phyloP scores from a whole-genome alignment of 306 rosid genomes.

The Rubus parviflorus region DNA sequence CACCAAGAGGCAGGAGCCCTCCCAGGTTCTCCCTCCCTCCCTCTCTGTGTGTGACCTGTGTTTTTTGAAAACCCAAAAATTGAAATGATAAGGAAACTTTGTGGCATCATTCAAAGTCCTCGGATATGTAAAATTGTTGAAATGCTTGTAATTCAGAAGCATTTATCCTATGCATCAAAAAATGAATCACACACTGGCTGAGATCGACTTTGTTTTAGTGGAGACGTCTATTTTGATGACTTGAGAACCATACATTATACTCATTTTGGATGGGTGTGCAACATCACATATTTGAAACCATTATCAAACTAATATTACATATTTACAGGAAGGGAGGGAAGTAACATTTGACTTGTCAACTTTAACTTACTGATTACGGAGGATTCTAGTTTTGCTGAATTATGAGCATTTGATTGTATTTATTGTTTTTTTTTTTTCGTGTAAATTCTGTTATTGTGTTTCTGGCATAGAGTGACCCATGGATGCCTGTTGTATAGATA shows the following conservation, averaged over 20 bases:
- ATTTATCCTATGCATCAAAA: background rate
- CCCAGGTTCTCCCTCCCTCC: conserved; percentile 56
- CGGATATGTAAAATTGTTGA: background rate
- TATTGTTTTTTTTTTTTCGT: background rate
- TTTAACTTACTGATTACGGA: background rate
- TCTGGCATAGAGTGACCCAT: background rate
- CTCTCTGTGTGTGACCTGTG: no score
- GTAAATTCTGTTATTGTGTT: conserved; percentile 3
- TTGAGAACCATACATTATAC: background rate
- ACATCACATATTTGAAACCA: no score
- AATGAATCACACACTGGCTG: background rate
- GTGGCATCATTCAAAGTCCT: background rate
- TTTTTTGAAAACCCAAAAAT: no score
- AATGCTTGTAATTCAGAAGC: background rate
- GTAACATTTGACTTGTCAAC: background rate
- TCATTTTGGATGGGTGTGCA: background rate
- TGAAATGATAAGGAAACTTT: background rate
- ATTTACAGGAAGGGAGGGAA: background rate
- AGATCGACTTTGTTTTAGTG: background rate
- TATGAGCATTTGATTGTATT: background rate
- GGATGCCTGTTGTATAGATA: conserved; percentile 37
- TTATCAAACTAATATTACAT: background rate
- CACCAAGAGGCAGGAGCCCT: conserved; percentile 67
- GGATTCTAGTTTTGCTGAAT: background rate
- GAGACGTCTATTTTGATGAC: background rate